Percentiles rank a stretch among this genome's conserved stretches.
Evolutionary conservation across 306 rosid genomes (phyloP).

Genomic region (Prunus persica): Prunus_persica_NCBIv2 NC_034014.1:10818501-10819000

Average conservation of each 20-base stretch:
- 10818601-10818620: background rate
- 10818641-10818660: background rate
- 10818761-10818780: too few relatives aligned
- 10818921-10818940: background rate
- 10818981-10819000: background rate
- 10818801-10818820: background rate
- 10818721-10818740: background rate
- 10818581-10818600: background rate
- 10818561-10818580: background rate
- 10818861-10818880: background rate
- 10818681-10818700: slow-evolving; percentile 5
- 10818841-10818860: background rate
- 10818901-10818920: background rate
- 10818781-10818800: background rate
- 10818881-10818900: background rate
- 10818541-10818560: background rate
- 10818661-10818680: background rate
- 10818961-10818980: background rate
- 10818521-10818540: background rate
- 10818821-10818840: background rate
- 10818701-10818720: background rate
- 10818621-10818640: background rate
- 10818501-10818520: slow-evolving; percentile 29
- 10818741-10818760: too few relatives aligned
- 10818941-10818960: background rate